Evolutionary conservation across 2,329 filamentous ascomycete genomes (phyloP), one percentile per base, ranked within the genome.

Genomic region (Penicillium paneum): DNA sequence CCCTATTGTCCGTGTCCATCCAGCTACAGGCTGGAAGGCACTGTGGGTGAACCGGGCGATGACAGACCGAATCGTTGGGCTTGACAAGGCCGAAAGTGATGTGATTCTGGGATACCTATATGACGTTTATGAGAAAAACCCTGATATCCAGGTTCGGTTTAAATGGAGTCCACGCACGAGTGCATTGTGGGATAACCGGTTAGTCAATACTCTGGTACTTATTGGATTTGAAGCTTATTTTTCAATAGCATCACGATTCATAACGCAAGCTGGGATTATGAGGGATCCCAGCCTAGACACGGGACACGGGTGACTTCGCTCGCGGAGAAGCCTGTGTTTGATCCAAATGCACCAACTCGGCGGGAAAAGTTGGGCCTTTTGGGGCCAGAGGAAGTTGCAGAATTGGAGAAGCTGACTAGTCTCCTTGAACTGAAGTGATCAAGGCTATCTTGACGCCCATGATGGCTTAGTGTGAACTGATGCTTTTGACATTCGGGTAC

Each of bases 221-320:
- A 3, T 21, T 24, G 4, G 10, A 35, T 11, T 26, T 41, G 11
- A 39, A 21, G n/a, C 39, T 48, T 12, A 55, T 21, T 13, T n/a
- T 21, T 21, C 31, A 15, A 26, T 46, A 83, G 84, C 36, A 86
- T 89, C 55, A 89, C 87, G 0, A 89, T 89, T 35, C 86, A 90
- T 62, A 89, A 88, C 58, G 87, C 86, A 0, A 86, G 82, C 63
- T 90, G 86, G 85, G 86, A 90, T 61, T 90, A 90, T 64, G 85
- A 82, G 32, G 85, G 85, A 1, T 78, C 75, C 19, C 78, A 89
- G 65, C 84, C 87, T 0, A 77, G 87, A 36, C 87, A 91, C 67
- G 88, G 88, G 2, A 90, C 87, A 0, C 78, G 88, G 28, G 87
- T 91, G 3, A 90, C 87, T 0, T 78, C 84, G 8, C 71, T 91